A percentile compares a stretch with the other conserved stretches of the same genome.
phyloP scores from a whole-genome alignment of 1,284 basidiomycete species.

The Phenoliferia sp. region DNA sequence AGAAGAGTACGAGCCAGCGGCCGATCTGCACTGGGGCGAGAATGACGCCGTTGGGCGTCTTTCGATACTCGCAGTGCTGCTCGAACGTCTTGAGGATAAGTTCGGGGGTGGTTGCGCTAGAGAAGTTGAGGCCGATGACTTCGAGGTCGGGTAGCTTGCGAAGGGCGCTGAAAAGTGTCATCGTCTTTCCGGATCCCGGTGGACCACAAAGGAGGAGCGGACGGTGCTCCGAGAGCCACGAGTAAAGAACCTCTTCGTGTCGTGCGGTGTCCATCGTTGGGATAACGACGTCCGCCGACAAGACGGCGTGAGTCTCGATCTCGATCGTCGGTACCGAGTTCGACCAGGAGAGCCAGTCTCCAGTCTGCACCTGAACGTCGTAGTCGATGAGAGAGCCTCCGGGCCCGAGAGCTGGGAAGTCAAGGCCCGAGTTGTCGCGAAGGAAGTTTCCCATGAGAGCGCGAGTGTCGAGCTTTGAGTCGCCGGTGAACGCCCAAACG shows the following conservation, averaged over 20 bases:
- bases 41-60: constrained; percentile 94
- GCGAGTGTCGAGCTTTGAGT: constrained; percentile 82
- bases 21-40: constrained; percentile 92
- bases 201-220: constrained; percentile 98
- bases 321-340: constrained; percentile 88
- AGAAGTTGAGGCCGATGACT: constrained; percentile 98
- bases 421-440: constrained; percentile 77
- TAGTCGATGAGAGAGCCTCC: constrained; percentile 90
- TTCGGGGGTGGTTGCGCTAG: constrained; percentile 96
- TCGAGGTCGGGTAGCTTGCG: constrained; percentile 98
- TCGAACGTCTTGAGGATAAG: constrained; percentile 98
- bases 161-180: constrained; percentile 98
- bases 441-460: constrained; percentile 88
- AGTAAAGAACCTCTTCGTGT: constrained; percentile 97
- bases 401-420: constrained; percentile 63
- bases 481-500: constrained; percentile 97
- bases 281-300: constrained; percentile 91
- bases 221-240: constrained; percentile 98
- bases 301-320: constrained; percentile 93
- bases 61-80: constrained; percentile 98
- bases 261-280: constrained; percentile 98
- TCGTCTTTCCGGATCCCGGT: constrained; percentile 98
- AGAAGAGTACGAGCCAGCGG: constrained; percentile 97
- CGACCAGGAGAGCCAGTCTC: constrained; percentile 91
- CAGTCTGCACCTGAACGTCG: constrained; percentile 80